Base-by-base conservation (phyloP, 768 basidiomycete species). In the Pulveroboletus frians region DNA sequence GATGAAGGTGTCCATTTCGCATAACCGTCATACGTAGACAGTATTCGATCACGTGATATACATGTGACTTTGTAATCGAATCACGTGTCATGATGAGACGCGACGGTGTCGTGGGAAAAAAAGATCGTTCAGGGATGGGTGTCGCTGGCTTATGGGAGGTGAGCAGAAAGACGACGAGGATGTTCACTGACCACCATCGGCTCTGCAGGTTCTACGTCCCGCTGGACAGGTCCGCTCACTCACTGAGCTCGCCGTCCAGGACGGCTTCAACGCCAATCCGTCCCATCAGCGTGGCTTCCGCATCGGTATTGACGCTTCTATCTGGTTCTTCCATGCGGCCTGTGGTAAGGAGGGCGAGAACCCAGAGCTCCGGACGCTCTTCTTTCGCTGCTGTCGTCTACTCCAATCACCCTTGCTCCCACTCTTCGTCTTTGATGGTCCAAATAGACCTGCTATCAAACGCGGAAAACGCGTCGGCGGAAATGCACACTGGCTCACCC, bases 391-490 rank as follows among this genome's bases (percentile, higher is more conserved):
- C 65, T 81, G 84, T 34, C 80, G 79, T 20, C 77, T 96, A 3
- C 79, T 89, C 66, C 78, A 76, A 47, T 76, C 83, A 5, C 91
- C 92, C 0, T 82, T 95, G 55, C 76, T 92, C 10, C 91, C 91
- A 0, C 76, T 96, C 11, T 94, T 95, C 64, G 88, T 95, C 4
- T 96, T 95, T 61, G 92, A 96, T 67, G 92, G 92, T 0, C 88
- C 88, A 0, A 79, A 83, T 52, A 79, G 93, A 52, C 92, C 92
- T 3, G 77, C 80, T 18, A 66, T 85, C 55, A 96, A 96, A 70
- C 77, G 88, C 31, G 84, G 84, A 2, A 88, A 88, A 69, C 77
- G 78, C 34, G 79, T 88, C 27, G 78, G 79, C 34, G 78, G 77
- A 35, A 76, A 78, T 7, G 71, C 65, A 39, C 78, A 84, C 57